A percentile compares a stretch with the other conserved stretches of the same genome.
These are phyloP conservation scores for Pilobolus umbonatus DNA, from an alignment of 192 early-diverging fungal genomes.

Conservation along the genomic window DNA sequence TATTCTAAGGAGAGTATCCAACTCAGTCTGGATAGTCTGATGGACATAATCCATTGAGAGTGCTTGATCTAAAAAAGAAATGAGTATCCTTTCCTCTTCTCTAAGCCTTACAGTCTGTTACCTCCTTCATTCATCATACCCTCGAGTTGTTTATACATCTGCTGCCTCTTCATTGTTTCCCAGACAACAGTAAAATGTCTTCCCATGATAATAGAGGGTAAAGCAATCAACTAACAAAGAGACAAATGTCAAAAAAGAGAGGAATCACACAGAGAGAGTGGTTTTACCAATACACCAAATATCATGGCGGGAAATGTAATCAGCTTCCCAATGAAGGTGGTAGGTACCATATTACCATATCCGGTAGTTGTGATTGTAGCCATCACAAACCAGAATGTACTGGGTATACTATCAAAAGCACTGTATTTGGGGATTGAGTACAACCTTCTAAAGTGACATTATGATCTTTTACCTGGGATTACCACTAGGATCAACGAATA, in stretches of 20 bases:
- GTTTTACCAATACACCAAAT: slow-evolving; percentile 60
- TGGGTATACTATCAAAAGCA: slow-evolving; percentile 73
- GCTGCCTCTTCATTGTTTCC: slow-evolving; percentile 54
- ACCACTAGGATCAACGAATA: slow-evolving; percentile 61
- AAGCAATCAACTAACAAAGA: slow-evolving; percentile 54
- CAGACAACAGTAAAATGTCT: slow-evolving; percentile 77
- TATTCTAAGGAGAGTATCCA: background rate
- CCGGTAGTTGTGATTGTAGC: slow-evolving; percentile 81
- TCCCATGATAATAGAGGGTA: slow-evolving; percentile 78
- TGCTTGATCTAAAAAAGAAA: background rate
- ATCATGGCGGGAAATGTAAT: slow-evolving; percentile 81
- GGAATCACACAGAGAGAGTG: background rate
- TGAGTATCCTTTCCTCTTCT: background rate
- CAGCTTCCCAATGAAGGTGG: slow-evolving; percentile 73
- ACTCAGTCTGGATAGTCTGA: background rate
- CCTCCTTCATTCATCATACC: background rate
- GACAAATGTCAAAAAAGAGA: background rate
- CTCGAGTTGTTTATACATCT: background rate
- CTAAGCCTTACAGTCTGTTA: background rate
- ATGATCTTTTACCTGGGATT: slow-evolving; percentile 46
- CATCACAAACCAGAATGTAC: slow-evolving; percentile 72
- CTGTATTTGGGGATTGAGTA: slow-evolving; percentile 21
- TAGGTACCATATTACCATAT: slow-evolving; percentile 76
- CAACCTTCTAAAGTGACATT: too few relatives aligned
- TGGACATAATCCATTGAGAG: background rate